Evolutionary conservation across 148 eudicot species (phyloP).

Genomic region (Rhododendron mucronatum): DNA sequence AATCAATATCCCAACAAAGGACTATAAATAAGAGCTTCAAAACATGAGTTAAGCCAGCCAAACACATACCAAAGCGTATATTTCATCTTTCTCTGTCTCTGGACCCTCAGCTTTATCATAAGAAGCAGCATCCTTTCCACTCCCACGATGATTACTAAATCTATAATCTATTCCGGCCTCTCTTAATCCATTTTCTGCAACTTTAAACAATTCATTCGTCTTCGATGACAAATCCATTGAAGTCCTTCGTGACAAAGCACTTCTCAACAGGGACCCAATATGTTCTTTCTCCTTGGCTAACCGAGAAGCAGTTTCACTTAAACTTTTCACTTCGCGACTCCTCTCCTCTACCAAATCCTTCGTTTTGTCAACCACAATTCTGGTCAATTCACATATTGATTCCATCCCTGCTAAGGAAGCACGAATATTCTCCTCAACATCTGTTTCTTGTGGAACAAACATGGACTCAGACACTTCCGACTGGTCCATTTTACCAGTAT

Average conservation of each 20-base stretch:
- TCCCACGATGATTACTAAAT: slow-evolving; percentile 49
- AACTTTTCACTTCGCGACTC: slow-evolving; percentile 61
- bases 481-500: slow-evolving; percentile 54
- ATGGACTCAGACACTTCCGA: slow-evolving; percentile 73
- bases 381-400: slow-evolving; percentile 61
- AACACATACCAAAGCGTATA: slow-evolving; percentile 72
- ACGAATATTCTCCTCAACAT: slow-evolving; percentile 77
- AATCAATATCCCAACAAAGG: slow-evolving; percentile 13
- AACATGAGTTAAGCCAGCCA: not conserved
- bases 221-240: slow-evolving; percentile 53
- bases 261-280: slow-evolving; percentile 74
- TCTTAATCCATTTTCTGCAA: slow-evolving; percentile 80
- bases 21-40: not conserved
- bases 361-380: slow-evolving; percentile 51
- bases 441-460: slow-evolving; percentile 82
- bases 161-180: slow-evolving; percentile 76
- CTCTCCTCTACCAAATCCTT: slow-evolving; percentile 61
- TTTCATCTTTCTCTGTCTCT: slow-evolving; percentile 73
- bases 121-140: slow-evolving; percentile 23
- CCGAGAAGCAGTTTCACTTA: slow-evolving; percentile 69
- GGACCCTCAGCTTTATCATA: slow-evolving; percentile 30
- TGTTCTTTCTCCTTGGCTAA: slow-evolving; percentile 90
- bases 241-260: slow-evolving; percentile 74
- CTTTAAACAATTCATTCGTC: slow-evolving; percentile 70
- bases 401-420: slow-evolving; percentile 91